Base-by-base conservation (phyloP, 805 yeast species). In the Kluyveromyces nonfermentans region DNA sequence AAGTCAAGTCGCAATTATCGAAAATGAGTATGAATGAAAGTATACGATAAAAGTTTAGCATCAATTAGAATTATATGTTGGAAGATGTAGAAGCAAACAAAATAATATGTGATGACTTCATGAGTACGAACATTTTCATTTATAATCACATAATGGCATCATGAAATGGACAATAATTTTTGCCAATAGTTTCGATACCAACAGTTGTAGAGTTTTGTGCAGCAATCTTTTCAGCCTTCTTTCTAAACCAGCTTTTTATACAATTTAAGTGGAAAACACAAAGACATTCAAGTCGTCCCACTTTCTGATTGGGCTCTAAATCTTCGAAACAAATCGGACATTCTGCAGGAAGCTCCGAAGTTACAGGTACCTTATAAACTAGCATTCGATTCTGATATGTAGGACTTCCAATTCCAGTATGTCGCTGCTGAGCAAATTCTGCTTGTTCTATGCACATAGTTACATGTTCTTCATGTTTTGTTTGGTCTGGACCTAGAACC, bases 241-340 rank as follows among this genome's bases (percentile, higher is more conserved):
- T 76, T 46, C 79, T 74, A 55, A 90, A 86, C 99, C 99, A 93
- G 45, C 78, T 80, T 60, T 83, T 80, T 50, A 93, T 93, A 64
- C 98, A 93, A 50, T 75, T 69, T 59, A 88, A 88, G 57, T 93
- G 99, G 62, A 87, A 93, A 31, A 89, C 86, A 59, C 99, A 93
- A 12, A 93, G 70, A 60, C 99, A 93, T 62, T 90, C 97, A 46
- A 93, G 65, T 35, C 99, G 68, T 0, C 95, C 97, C 15, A 93
- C 90, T 55, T 82, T 82, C 44, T 88, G 93, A 1, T 95, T 95
- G 0, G 89, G 85, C 39, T 67, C 65, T 60, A 89, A 77, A 16
- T 85, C 95, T 59, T 93, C 98, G 49, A 90, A 77, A 57, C 99
- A 93, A 19, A 93, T 90, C 14, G 87, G 90, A 61, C 99, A 93